These are phyloP conservation scores for Lecanoromycetidae sp. DNA, from an alignment of 2,329 filamentous ascomycete species.

Conservation along the genomic window DNA sequence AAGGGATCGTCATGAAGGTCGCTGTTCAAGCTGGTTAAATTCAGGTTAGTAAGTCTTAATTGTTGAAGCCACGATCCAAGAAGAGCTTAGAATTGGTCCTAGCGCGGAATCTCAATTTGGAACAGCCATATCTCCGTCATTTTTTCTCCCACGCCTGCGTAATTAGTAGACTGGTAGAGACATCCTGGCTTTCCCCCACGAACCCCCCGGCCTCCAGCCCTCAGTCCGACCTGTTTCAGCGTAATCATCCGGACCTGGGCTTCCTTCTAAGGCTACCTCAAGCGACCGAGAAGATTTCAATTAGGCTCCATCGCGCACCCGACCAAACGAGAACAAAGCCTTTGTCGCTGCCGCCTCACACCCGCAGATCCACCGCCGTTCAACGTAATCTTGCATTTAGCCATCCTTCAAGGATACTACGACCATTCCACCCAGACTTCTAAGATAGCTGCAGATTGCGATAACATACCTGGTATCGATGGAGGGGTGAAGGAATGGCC, in stretches of 20 bases:
- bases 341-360: conserved; percentile 8
- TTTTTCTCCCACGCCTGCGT: conserved; percentile 1
- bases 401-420: not conserved
- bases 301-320: not conserved
- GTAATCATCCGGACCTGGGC: not conserved
- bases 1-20: no score
- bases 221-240: not conserved
- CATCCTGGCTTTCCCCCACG: not conserved
- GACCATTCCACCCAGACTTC: not conserved
- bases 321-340: not conserved
- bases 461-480: not conserved
- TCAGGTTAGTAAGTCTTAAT: no score
- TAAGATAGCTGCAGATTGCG: not conserved
- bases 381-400: not conserved
- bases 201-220: not conserved
- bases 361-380: not conserved
- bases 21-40: no score
- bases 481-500: conserved; percentile 13
- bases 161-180: not conserved
- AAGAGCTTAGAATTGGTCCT: not conserved
- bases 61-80: no score
- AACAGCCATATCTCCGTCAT: conserved; percentile 4
- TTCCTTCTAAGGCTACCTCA: not conserved
- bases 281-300: not conserved
- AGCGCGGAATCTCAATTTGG: no score